These are phyloP conservation scores for Grosmannia penicillata DNA, from an alignment of 2,329 filamentous ascomycete genomes.

Conservation along the genomic window DNA sequence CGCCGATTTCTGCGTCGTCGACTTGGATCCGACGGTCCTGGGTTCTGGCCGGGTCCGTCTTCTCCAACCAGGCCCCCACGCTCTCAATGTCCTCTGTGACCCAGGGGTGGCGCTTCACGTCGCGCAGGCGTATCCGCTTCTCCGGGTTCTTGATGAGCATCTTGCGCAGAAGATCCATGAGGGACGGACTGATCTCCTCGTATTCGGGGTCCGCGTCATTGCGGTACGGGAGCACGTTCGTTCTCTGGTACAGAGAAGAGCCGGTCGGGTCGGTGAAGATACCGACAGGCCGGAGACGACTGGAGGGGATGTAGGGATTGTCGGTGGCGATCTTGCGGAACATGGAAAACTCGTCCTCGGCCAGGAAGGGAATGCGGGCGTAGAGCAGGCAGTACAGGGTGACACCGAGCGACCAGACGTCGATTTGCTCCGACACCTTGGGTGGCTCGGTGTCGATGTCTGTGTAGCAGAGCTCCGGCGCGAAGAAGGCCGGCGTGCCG, in stretches of 20 bases:
- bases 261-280: constrained; percentile 40
- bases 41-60: constrained; percentile 70
- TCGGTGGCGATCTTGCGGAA: constrained; percentile 85
- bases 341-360: constrained; percentile 81
- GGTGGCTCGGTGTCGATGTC: constrained; percentile 55
- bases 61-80: constrained; percentile 72
- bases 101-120: constrained; percentile 93
- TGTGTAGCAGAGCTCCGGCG: constrained; percentile 87
- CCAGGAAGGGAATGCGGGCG: constrained; percentile 83
- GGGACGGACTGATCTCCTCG: constrained; percentile 67
- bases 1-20: constrained; percentile 76
- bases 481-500: constrained; percentile 93
- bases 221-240: constrained; percentile 53
- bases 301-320: constrained; percentile 76
- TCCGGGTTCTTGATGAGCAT: constrained; percentile 83
- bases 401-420: constrained; percentile 93
- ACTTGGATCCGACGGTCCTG: constrained; percentile 82
- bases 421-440: constrained; percentile 82
- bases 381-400: constrained; percentile 93
- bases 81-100: constrained; percentile 66
- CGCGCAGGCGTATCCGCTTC: constrained; percentile 73
- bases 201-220: constrained; percentile 68
- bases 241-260: constrained; percentile 38
- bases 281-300: constrained; percentile 64
- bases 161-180: constrained; percentile 63